Conservation (phyloP, 2,329 filamentous ascomycete genomes). For the Fusarium azukiicola region DNA sequence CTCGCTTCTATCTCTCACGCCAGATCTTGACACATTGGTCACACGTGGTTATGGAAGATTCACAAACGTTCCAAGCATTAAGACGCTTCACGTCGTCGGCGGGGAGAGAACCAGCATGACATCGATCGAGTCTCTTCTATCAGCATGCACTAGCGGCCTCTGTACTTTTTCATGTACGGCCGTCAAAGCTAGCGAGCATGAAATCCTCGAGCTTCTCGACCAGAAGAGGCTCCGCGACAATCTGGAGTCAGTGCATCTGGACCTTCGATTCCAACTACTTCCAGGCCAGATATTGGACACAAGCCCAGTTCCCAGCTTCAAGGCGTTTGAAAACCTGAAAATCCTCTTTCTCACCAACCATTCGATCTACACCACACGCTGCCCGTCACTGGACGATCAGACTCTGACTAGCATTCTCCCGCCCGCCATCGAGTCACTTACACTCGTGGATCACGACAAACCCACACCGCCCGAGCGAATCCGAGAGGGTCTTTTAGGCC, state of each 20-base stretch:
- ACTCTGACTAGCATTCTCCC: background rate
- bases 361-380: constrained; percentile 1
- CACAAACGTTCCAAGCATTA: background rate
- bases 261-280: background rate
- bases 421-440: background rate
- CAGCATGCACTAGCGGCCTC: constrained; percentile 5
- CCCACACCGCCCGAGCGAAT: constrained; percentile 8
- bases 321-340: background rate
- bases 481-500: background rate
- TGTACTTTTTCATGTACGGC: background rate
- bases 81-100: background rate
- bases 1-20: constrained; percentile 3
- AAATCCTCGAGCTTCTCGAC: background rate
- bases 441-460: constrained; percentile 14
- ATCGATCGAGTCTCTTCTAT: constrained; percentile 4
- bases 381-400: background rate
- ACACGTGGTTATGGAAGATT: background rate
- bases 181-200: background rate
- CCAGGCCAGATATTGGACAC: background rate
- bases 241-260: constrained; percentile 13
- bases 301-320: background rate
- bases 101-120: background rate
- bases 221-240: background rate
- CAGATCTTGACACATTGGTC: background rate
- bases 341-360: constrained; percentile 9